Percentiles rank a stretch among this genome's conserved stretches.
These are phyloP conservation scores for Plenodomus biglobosus DNA, from an alignment of 2,329 filamentous ascomycete genomes.

Conservation along the genomic window DNA sequence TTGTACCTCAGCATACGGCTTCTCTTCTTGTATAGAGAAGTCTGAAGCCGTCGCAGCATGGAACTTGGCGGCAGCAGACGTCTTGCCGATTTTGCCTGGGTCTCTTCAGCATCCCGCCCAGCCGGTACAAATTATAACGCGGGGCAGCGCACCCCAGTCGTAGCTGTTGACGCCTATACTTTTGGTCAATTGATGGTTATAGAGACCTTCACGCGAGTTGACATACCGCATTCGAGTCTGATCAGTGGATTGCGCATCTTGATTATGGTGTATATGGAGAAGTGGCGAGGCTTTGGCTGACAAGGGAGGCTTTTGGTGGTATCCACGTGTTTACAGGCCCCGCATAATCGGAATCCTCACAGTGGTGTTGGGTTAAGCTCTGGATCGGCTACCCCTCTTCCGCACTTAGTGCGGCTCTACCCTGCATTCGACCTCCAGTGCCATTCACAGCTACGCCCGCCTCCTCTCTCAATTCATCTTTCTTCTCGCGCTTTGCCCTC, in stretches of 20 bases:
- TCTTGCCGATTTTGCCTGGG: slow-evolving; percentile 77
- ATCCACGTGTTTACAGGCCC: slow-evolving; percentile 15
- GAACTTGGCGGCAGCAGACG: slow-evolving; percentile 86
- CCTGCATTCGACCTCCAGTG: slow-evolving; percentile 9
- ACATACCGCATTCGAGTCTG: slow-evolving; percentile 72
- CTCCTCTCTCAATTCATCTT: too few relatives aligned
- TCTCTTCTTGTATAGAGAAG: slow-evolving; percentile 78
- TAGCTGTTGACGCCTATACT: slow-evolving; percentile 93
- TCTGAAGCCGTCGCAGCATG: slow-evolving; percentile 80
- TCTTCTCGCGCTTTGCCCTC: slow-evolving; percentile 2
- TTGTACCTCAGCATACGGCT: slow-evolving; percentile 87
- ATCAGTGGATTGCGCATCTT: slow-evolving; percentile 68
- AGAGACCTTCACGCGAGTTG: slow-evolving; percentile 8
- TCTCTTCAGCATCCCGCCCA: slow-evolving; percentile 30
- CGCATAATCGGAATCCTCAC: slow-evolving; percentile 15
- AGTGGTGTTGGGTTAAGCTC: slow-evolving; percentile 26
- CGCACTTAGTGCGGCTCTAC: slow-evolving; percentile 22
- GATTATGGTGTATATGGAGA: slow-evolving; percentile 1
- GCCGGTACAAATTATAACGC: slow-evolving; percentile 18
- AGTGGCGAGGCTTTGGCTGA: not conserved
- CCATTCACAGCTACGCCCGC: not conserved
- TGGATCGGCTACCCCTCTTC: slow-evolving; percentile 20
- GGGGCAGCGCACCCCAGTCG: slow-evolving; percentile 73
- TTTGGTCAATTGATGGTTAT: slow-evolving; percentile 20
- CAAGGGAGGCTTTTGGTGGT: slow-evolving; percentile 16